Conservation (phyloP, 2,329 filamentous ascomycete species). For the Colletotrichum musicola region DNA sequence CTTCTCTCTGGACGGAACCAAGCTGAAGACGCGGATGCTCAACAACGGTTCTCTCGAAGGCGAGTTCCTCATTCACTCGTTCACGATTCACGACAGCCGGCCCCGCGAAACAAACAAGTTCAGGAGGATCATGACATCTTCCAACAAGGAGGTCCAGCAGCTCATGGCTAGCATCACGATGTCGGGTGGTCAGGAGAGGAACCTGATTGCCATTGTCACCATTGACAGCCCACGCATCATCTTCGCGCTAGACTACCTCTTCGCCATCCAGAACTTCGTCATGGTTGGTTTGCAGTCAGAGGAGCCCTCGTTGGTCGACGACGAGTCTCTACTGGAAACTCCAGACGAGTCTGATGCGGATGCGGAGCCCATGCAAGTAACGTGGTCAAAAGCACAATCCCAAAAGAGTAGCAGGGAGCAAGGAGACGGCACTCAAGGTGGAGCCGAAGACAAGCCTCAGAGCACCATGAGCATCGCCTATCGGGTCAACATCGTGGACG, state of each 20-base stretch:
- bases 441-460: constrained; percentile 43
- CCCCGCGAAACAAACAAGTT: constrained; percentile 93
- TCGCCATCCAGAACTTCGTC: constrained; percentile 88
- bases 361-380: constrained; percentile 66
- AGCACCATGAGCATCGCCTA: constrained; percentile 82
- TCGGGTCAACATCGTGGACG: constrained; percentile 93
- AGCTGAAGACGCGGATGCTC: constrained; percentile 91
- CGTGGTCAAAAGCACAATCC: constrained; percentile 54
- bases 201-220: constrained; percentile 90
- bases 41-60: constrained; percentile 93
- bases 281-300: constrained; percentile 76
- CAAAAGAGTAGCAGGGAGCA: constrained; percentile 43
- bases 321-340: constrained; percentile 67
- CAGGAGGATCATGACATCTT: constrained; percentile 96
- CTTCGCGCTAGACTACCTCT: constrained; percentile 94
- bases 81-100: constrained; percentile 95
- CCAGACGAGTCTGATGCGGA: constrained; percentile 67
- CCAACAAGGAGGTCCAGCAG: constrained; percentile 95
- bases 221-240: constrained; percentile 96
- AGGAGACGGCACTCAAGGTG: constrained; percentile 22
- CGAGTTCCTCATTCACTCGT: constrained; percentile 92
- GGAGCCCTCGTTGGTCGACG: constrained; percentile 65
- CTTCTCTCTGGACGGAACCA: constrained; percentile 94
- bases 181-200: constrained; percentile 83
- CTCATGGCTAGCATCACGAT: constrained; percentile 98